Evolutionary conservation across 192 early-diverging fungal genomes (phyloP).

Genomic region (Gonapodya prolifera): DNA sequence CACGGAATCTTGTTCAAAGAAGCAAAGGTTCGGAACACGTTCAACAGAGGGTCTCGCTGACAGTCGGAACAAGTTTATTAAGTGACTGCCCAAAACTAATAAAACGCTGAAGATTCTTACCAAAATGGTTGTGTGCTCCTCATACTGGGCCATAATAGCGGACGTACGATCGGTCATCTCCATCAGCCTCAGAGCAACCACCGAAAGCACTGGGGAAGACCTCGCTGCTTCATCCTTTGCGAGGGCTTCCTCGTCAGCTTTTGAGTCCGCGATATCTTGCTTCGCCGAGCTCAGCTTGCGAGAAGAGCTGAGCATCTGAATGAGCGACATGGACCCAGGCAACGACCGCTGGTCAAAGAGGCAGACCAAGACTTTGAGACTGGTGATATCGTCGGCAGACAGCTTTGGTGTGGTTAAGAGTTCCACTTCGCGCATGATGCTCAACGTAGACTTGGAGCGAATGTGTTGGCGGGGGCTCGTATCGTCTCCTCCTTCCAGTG

Average conservation of each 20-base stretch:
- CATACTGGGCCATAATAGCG: slow-evolving; percentile 61
- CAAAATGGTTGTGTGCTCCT: slow-evolving; percentile 40
- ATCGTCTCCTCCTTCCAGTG: neutral
- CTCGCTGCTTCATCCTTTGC: neutral
- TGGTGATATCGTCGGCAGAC: neutral
- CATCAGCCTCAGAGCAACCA: slow-evolving; percentile 62
- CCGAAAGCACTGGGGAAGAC: neutral
- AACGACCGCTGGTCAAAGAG: neutral
- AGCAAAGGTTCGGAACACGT: slow-evolving; percentile 71
- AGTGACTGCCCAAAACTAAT: neutral
- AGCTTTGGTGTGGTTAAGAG: neutral
- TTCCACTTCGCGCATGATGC: neutral
- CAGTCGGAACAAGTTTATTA: neutral
- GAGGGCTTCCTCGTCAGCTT: neutral
- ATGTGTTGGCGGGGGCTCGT: neutral
- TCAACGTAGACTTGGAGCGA: neutral
- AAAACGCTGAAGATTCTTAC: neutral
- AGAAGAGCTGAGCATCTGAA: neutral
- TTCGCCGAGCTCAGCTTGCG: neutral
- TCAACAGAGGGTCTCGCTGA: slow-evolving; percentile 59
- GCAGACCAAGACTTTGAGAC: neutral
- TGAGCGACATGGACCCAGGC: neutral
- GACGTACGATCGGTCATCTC: slow-evolving; percentile 70
- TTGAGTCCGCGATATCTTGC: neutral
- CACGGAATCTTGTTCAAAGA: slow-evolving; percentile 55